phyloP scores from a whole-genome alignment of 192 early-diverging fungal species.

The Helicostylum pulchrum region DNA sequence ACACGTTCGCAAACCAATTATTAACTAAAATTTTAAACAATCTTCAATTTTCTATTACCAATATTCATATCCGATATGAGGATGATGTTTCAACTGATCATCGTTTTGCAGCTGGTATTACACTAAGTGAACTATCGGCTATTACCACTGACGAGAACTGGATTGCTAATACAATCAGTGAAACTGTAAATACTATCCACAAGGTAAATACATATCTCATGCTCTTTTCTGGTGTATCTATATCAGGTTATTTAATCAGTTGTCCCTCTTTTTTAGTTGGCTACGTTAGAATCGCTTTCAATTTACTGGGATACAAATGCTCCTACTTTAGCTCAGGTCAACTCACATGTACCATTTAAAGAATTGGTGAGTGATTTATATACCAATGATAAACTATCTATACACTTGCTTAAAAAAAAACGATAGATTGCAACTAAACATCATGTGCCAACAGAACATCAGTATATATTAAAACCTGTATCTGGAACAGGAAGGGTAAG shows the following conservation, averaged over 20 bases:
- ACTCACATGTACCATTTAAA: conserved; percentile 42
- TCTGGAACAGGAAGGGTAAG: conserved; percentile 78
- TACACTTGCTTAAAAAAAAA: not conserved
- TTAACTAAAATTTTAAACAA: conserved; percentile 95
- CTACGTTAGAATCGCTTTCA: conserved; percentile 65
- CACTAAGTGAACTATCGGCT: conserved; percentile 86
- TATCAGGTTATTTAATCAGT: not conserved
- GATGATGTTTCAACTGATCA: conserved; percentile 76
- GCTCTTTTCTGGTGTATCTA: not conserved
- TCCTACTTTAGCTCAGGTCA: conserved; percentile 52
- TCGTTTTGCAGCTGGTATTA: conserved; percentile 86
- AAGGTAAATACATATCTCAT: conserved; percentile 69
- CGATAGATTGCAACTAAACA: conserved; percentile 58
- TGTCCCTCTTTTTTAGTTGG: conserved; percentile 34
- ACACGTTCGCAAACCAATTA: conserved; percentile 86
- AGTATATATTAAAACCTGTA: conserved; percentile 90
- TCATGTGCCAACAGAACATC: conserved; percentile 58
- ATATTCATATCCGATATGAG: conserved; percentile 96
- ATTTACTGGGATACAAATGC: conserved; percentile 89
- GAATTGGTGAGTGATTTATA: conserved; percentile 38
- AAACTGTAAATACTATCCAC: conserved; percentile 75
- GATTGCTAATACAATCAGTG: conserved; percentile 76
- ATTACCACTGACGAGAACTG: conserved; percentile 87
- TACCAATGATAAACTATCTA: conserved; percentile 17
- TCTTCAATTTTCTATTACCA: conserved; percentile 89